Evolutionary conservation across 108 stramenopile genomes (phyloP).

Genomic region (Seminavis robusta): DNA sequence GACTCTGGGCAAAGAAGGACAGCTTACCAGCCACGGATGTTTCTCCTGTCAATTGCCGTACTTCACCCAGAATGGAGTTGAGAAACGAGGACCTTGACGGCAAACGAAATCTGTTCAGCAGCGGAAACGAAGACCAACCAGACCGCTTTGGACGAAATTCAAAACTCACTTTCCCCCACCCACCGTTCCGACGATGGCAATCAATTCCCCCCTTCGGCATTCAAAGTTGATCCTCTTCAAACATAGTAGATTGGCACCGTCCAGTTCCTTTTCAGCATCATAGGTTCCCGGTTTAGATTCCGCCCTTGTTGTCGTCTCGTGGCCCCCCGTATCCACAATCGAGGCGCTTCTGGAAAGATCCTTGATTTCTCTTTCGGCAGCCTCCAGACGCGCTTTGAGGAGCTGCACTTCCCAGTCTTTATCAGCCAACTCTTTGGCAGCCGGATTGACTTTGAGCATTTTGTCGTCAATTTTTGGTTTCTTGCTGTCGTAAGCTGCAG

Average conservation of each 20-base stretch:
- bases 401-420: slow-evolving; percentile 18
- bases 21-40: slow-evolving; percentile 43
- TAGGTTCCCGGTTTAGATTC: too few relatives aligned
- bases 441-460: not conserved
- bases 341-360: slow-evolving; percentile 27
- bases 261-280: not conserved
- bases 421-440: slow-evolving; percentile 25
- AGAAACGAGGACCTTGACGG: too few relatives aligned
- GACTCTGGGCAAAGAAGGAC: slow-evolving; percentile 62
- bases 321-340: too few relatives aligned
- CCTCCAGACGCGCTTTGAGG: not conserved
- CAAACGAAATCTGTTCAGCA: too few relatives aligned
- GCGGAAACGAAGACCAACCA: too few relatives aligned
- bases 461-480: slow-evolving; percentile 13
- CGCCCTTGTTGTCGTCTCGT: too few relatives aligned
- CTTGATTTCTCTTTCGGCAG: not conserved
- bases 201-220: slow-evolving; percentile 58
- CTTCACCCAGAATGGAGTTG: slow-evolving; percentile 80
- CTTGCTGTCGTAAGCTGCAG: slow-evolving; percentile 40
- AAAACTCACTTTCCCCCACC: slow-evolving; percentile 90
- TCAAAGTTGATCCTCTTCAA: slow-evolving; percentile 56
- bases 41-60: slow-evolving; percentile 42
- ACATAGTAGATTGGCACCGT: slow-evolving; percentile 32
- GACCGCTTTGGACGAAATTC: too few relatives aligned
- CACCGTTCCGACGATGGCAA: slow-evolving; percentile 85